Evolutionary conservation across 805 yeast genomes (phyloP).

Genomic region (Kazachstania africana): DNA sequence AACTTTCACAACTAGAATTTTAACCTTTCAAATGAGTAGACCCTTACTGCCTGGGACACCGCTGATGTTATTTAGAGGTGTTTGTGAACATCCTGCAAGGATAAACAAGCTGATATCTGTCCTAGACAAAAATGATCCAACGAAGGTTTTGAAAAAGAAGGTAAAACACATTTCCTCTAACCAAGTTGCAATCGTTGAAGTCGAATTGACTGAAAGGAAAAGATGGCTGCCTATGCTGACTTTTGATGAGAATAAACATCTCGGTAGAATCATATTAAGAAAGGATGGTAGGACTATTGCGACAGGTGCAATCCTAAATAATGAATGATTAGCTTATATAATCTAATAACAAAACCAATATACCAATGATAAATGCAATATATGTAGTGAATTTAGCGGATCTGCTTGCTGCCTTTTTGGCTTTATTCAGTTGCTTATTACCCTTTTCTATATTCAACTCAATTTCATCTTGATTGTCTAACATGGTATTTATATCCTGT

Average conservation of each 20-base stretch:
- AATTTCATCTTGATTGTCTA: slow-evolving; percentile 58
- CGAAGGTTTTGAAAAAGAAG: slow-evolving; percentile 84
- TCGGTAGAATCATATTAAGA: slow-evolving; percentile 93
- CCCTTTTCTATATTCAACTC: slow-evolving; percentile 58
- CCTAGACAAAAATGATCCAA: slow-evolving; percentile 70
- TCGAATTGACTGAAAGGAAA: slow-evolving; percentile 90
- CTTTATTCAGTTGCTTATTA: slow-evolving; percentile 55
- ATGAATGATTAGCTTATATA: slow-evolving; percentile 28
- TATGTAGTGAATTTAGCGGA: slow-evolving; percentile 47
- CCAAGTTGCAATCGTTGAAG: slow-evolving; percentile 92
- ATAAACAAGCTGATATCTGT: slow-evolving; percentile 35
- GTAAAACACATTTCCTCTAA: slow-evolving; percentile 89
- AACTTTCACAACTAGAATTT: slow-evolving; percentile 43
- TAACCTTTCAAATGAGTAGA: slow-evolving; percentile 52
- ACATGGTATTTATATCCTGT: slow-evolving; percentile 49
- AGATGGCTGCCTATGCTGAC: slow-evolving; percentile 87
- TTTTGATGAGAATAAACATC: slow-evolving; percentile 74
- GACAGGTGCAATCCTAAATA: slow-evolving; percentile 82
- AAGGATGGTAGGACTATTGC: slow-evolving; percentile 98
- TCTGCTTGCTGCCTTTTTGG: slow-evolving; percentile 52
- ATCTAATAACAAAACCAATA: slow-evolving; percentile 45
- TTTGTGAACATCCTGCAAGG: slow-evolving; percentile 59
- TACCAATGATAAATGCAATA: slow-evolving; percentile 43
- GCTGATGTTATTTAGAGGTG: slow-evolving; percentile 65
- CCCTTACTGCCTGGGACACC: slow-evolving; percentile 77